Evolutionary conservation across 208 protist genomes (phyloP), one percentile per base, ranked within the genome.

Genomic region (Leishmania aethiopica): DNA sequence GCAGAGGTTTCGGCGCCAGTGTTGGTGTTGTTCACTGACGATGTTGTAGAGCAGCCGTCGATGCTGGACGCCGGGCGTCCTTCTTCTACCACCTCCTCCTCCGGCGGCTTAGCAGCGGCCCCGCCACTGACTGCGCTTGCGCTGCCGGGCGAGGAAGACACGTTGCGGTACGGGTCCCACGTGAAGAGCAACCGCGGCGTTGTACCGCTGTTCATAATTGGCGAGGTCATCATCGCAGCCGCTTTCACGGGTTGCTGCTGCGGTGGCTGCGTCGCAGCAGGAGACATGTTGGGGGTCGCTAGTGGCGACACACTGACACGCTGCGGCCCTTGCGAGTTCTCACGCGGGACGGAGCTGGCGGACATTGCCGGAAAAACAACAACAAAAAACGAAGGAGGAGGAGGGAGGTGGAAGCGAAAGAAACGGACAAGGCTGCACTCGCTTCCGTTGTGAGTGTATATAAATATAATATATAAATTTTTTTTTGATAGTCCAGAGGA

Each of bases 171-270:
- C 75, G 87, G 87, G 73, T 86, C 78, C 80, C 82, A 83, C 2
- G 77, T 81, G 70, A 86, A 84, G 69, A 81, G 76, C 57, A 83
- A 60, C 11, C 85, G 80, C 42, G 81, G 87, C 35, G 83, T 77
- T 32, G 79, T 72, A 71, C 13, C 37, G 45, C 37, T 78, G 69
- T 55, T 76, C 57, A 59, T 62, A 28, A 79, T 13, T 3, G 84
- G 81, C 8, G 78, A 79, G 51, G 59, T 40, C 25, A 62, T 81
- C 69, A 67, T 51, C 53, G 62, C 60, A 37, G 75, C 13, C 37
- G 82, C 60, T 10, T 70, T 45, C 37, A 28, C 45, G 37, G 35
- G 55, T 37, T 78, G 75, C 42, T 78, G 81, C 17, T 64, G 60
- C 28, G 74, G 75, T 47, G 35, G 60, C 11, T 51, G 66, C 77